phyloP scores from a whole-genome alignment of 345 rosid species.

The Reutealis trisperma region DNA sequence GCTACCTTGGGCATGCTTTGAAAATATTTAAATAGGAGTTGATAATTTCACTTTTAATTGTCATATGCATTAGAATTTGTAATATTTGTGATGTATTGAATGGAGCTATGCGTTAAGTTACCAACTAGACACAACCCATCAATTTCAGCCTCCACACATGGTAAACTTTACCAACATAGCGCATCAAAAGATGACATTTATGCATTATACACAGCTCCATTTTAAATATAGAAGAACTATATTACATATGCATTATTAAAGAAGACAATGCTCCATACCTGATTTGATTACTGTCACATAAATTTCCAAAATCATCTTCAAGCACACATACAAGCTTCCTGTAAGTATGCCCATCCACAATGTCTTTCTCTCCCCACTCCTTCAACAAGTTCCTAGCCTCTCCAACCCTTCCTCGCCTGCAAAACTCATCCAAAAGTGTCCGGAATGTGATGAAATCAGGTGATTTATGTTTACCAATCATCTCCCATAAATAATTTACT shows the following conservation, averaged over 20 bases:
- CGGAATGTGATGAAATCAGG: constrained; percentile 70
- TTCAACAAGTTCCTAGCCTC: constrained; percentile 62
- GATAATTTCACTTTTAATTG: background rate
- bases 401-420: constrained; percentile 51
- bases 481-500: constrained; percentile 62
- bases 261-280: constrained; percentile 8
- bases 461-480: constrained; percentile 58
- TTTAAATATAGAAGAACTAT: background rate
- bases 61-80: background rate
- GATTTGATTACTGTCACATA: constrained; percentile 14
- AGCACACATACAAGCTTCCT: constrained; percentile 61
- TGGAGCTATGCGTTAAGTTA: background rate
- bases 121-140: background rate
- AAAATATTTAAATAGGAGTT: background rate
- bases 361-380: constrained; percentile 54
- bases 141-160: background rate
- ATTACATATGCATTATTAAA: background rate
- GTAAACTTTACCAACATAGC: background rate
- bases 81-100: background rate
- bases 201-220: background rate
- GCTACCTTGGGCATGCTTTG: background rate
- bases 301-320: constrained; percentile 52
- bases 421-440: constrained; percentile 75
- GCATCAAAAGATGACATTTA: background rate
- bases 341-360: constrained; percentile 57